Evolutionary conservation across 805 yeast genomes (phyloP), one percentile per base, ranked within the genome.

Genomic region (Lachancea fermentati): DNA sequence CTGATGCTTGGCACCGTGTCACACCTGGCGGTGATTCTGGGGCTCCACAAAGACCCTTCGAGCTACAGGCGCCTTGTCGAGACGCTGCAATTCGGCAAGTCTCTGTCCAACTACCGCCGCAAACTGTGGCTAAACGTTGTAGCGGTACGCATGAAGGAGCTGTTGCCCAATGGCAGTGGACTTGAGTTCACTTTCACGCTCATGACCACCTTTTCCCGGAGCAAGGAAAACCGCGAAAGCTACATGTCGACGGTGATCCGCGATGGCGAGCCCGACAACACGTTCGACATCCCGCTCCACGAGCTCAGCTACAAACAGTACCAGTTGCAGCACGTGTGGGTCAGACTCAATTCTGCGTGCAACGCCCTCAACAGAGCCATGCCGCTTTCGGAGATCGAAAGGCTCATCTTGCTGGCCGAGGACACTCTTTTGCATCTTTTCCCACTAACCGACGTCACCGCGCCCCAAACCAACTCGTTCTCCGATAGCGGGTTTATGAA

Each of bases 11-110:
- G 35, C 14, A 13, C 35, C 5, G 5, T 37, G 6, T 30, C 15
- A 11, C 32, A 30, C 8, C 26, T 36, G 22, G 37, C 41, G 3
- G 12, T 19, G 3, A 26, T 41, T 22, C 25, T 41, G 9, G 41
- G 45, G 14, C 32, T 41, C n/a, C 41, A 41, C 18, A 41, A 37
- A 19, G 45, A 41, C 18, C 45, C 45, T 6, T 30, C 45, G 4
- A 16, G 19, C 15, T 37, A 24, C 18, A 26, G 15, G n/a, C 14
- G 12, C 11, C 17, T 41, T 3, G 12, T 18, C 12, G 28, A 34
- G 5, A 30, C 45, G 11, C 11, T 22, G 7, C 16, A 32, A 12
- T 31, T 18, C 9, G 12, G 31, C 8, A 16, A 18, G 26, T 17
- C 13, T 26, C n/a, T 36, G 11, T 18, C 32, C 5, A 41, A 41